Percentiles rank a stretch among this genome's conserved stretches.
These are phyloP conservation scores for Chlamydomonas schloesseri DNA, from an alignment of 139 green algal genomes.

Conservation along the genomic window DNA sequence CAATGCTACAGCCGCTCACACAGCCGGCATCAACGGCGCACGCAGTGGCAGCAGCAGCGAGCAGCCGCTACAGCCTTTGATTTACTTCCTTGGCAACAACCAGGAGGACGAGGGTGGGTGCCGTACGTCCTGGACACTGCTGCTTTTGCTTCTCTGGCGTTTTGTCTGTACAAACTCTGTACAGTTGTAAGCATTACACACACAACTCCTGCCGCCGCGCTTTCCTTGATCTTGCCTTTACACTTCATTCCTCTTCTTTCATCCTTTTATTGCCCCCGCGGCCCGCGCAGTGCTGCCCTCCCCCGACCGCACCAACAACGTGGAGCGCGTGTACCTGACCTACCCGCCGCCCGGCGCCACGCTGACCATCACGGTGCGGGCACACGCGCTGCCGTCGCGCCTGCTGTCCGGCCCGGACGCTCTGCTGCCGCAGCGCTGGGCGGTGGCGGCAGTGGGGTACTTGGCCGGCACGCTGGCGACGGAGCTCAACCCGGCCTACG, in stretches of 20 bases:
- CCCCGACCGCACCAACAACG: slow-evolving; percentile 80
- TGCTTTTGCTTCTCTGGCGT: too few relatives aligned
- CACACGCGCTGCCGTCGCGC: slow-evolving; percentile 53
- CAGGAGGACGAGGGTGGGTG: background rate
- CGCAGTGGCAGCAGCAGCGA: too few relatives aligned
- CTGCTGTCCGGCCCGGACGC: slow-evolving; percentile 52
- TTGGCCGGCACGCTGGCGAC: slow-evolving; percentile 67
- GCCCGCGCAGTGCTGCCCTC: background rate
- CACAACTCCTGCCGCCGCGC: too few relatives aligned
- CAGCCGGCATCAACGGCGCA: background rate
- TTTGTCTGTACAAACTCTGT: too few relatives aligned
- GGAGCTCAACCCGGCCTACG: slow-evolving; percentile 59
- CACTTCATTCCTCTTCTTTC: background rate
- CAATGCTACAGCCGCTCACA: background rate
- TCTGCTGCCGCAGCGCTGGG: slow-evolving; percentile 66
- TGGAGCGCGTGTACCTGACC: slow-evolving; percentile 66
- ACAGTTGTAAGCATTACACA: too few relatives aligned
- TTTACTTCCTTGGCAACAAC: background rate
- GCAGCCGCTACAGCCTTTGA: background rate
- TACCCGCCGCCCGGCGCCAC: background rate
- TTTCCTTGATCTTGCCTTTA: too few relatives aligned
- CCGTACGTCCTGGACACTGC: too few relatives aligned
- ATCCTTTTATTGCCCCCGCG: background rate
- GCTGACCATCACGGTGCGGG: background rate
- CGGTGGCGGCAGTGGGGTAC: slow-evolving; percentile 72